phyloP scores from a whole-genome alignment of 805 yeast genomes.

The Candida dajiaensis region DNA sequence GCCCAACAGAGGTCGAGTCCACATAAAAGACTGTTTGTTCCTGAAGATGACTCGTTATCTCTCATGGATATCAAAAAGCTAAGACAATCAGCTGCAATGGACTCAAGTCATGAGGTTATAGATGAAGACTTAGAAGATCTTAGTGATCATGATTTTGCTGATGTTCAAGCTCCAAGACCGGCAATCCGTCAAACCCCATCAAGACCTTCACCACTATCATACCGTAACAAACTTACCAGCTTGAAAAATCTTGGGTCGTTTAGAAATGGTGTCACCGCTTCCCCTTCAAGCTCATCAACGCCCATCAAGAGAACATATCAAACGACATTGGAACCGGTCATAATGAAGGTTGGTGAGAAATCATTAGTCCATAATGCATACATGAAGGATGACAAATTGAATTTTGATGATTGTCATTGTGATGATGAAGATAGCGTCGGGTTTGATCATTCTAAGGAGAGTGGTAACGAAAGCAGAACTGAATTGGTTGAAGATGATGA shows the following conservation, averaged over 20 bases:
- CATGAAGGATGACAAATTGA: constrained; percentile 14
- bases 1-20: neutral
- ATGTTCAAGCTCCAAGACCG: neutral
- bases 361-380: constrained; percentile 16
- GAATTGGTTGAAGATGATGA: constrained; percentile 1
- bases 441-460: neutral
- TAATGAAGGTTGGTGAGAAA: constrained; percentile 21
- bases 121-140: constrained; percentile 1
- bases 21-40: neutral
- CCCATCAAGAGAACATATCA: neutral
- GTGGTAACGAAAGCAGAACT: constrained; percentile 1
- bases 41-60: neutral
- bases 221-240: constrained; percentile 1
- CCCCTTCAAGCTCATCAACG: neutral
- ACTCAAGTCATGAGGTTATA: neutral
- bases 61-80: neutral
- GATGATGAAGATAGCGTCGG: neutral
- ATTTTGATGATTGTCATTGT: constrained; percentile 13
- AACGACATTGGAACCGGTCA: constrained; percentile 7
- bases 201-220: neutral
- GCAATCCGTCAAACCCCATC: neutral
- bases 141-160: neutral
- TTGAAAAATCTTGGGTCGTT: constrained; percentile 9
- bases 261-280: constrained; percentile 3
- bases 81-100: neutral